phyloP scores from a whole-genome alignment of 2,329 filamentous ascomycete species.

The Colletotrichum aenigma region DNA sequence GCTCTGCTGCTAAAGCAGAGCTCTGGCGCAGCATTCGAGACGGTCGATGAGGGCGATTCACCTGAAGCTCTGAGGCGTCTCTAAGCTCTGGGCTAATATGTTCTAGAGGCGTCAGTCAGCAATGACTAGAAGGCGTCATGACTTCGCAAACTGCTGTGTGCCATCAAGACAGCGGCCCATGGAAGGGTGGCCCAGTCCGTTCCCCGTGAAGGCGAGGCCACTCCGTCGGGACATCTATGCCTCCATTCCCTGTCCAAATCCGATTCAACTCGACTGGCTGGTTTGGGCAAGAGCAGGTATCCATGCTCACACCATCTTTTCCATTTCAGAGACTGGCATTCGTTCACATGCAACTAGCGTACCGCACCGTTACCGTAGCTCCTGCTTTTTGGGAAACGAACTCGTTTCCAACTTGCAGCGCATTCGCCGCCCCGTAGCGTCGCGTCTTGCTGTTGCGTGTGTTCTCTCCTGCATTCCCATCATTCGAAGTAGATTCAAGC shows the following conservation, averaged over 20 bases:
- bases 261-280: neutral
- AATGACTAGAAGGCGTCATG: neutral
- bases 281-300: neutral
- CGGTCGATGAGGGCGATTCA: neutral
- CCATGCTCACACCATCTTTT: neutral
- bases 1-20: neutral
- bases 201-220: neutral
- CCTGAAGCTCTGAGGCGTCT: neutral
- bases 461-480: neutral
- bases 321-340: neutral
- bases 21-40: neutral
- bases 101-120: neutral
- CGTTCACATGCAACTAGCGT: constrained; percentile 13
- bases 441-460: neutral
- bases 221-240: constrained; percentile 13
- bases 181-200: neutral
- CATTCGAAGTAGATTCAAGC: neutral
- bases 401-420: constrained; percentile 11
- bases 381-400: neutral
- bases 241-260: constrained; percentile 6
- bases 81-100: neutral
- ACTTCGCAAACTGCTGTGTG: neutral
- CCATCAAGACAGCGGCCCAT: neutral
- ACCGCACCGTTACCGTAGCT: constrained; percentile 3
- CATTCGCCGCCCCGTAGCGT: neutral